phyloP scores from a whole-genome alignment of 2,329 filamentous ascomycete species.

The Epichloe festucae region DNA sequence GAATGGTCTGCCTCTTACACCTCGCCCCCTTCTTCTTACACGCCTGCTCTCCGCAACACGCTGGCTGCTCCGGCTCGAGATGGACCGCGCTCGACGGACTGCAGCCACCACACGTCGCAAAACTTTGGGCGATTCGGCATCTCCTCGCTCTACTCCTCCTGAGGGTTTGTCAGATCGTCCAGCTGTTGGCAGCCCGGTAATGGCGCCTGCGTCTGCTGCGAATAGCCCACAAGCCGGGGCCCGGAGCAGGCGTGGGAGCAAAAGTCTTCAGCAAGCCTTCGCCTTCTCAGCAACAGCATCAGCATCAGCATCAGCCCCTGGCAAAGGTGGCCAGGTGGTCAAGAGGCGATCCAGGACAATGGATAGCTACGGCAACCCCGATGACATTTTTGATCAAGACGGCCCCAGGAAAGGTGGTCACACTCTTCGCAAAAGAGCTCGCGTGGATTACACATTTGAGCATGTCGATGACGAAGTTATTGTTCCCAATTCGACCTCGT shows the following conservation, averaged over 20 bases:
- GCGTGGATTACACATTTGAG: slow-evolving; percentile 44
- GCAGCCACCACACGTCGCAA: slow-evolving; percentile 20
- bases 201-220: slow-evolving; percentile 17
- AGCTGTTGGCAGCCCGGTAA: slow-evolving; percentile 18
- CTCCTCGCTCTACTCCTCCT: slow-evolving; percentile 20
- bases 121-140: slow-evolving; percentile 19
- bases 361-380: slow-evolving; percentile 22
- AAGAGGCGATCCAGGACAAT: slow-evolving; percentile 33
- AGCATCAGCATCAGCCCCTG: slow-evolving; percentile 9
- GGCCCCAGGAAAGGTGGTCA: slow-evolving; percentile 45
- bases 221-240: slow-evolving; percentile 17
- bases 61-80: slow-evolving; percentile 18
- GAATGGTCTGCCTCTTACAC: slow-evolving; percentile 8
- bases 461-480: slow-evolving; percentile 36
- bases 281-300: slow-evolving; percentile 22
- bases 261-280: slow-evolving; percentile 22
- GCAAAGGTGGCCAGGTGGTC: slow-evolving; percentile 15
- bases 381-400: slow-evolving; percentile 32
- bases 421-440: slow-evolving; percentile 42
- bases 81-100: slow-evolving; percentile 26
- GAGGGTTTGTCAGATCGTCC: slow-evolving; percentile 18
- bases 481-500: slow-evolving; percentile 21
- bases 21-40: slow-evolving; percentile 9
- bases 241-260: slow-evolving; percentile 20
- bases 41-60: slow-evolving; percentile 7